phyloP scores from a whole-genome alignment of 2,329 filamentous ascomycete genomes.

The Neurospora sp. region DNA sequence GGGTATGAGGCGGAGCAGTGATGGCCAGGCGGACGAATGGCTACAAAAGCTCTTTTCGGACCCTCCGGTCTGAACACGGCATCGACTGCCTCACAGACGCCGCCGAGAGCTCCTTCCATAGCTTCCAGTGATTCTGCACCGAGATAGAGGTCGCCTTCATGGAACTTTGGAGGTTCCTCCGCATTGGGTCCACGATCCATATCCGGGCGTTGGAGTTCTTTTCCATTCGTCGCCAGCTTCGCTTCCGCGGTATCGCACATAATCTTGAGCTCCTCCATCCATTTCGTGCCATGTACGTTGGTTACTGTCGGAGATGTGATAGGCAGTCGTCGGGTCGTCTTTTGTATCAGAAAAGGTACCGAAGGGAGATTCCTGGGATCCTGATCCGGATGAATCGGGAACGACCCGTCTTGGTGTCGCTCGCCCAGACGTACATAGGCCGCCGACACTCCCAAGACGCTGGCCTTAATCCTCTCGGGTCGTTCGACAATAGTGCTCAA shows the following conservation, averaged over 20 bases:
- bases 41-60: constrained; percentile 76
- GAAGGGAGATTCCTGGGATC: constrained; percentile 43
- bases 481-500: constrained; percentile 83
- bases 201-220: constrained; percentile 64
- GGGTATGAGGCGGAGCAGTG: constrained; percentile 86
- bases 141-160: constrained; percentile 85
- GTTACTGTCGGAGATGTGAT: constrained; percentile 70
- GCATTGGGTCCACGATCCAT: constrained; percentile 41
- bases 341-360: constrained; percentile 75
- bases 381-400: constrained; percentile 55
- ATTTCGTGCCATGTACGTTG: constrained; percentile 80
- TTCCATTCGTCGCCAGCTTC: constrained; percentile 66
- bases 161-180: constrained; percentile 48
- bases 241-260: constrained; percentile 77
- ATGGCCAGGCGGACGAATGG: constrained; percentile 85
- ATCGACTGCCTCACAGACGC: constrained; percentile 88
- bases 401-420: constrained; percentile 60
- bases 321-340: constrained; percentile 61
- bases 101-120: constrained; percentile 83
- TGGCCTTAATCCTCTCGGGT: constrained; percentile 81
- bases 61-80: constrained; percentile 56
- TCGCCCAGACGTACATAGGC: constrained; percentile 88
- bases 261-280: constrained; percentile 83
- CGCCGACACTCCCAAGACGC: constrained; percentile 68
- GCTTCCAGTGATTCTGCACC: constrained; percentile 78